A percentile compares a stretch with the other conserved stretches of the same genome.
Conservation (phyloP, 2,329 filamentous ascomycete genomes). For the Alternaria alternata region DNA sequence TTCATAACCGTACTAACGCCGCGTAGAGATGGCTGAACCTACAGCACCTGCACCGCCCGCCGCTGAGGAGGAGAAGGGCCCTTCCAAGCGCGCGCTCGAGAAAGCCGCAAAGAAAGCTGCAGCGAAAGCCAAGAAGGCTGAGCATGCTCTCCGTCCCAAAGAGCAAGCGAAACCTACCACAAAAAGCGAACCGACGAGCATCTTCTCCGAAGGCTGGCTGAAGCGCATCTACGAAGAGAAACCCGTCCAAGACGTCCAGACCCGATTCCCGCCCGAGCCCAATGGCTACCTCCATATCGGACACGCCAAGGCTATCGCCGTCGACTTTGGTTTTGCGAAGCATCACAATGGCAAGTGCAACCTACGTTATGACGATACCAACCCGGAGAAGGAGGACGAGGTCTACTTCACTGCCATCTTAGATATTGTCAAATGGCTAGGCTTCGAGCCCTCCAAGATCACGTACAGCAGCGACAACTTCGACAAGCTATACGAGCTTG, state of each 20-base stretch:
- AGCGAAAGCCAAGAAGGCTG: constrained; percentile 54
- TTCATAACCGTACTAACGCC: background rate
- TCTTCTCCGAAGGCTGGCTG: constrained; percentile 61
- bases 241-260: constrained; percentile 55
- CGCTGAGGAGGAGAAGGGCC: constrained; percentile 46
- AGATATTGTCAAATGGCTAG: constrained; percentile 87
- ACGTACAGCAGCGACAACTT: constrained; percentile 94
- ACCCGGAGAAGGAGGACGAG: constrained; percentile 92
- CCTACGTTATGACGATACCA: constrained; percentile 91
- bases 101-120: constrained; percentile 61
- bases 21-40: constrained; percentile 35
- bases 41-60: constrained; percentile 25
- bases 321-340: constrained; percentile 95
- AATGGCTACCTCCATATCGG: constrained; percentile 95
- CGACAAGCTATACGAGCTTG: constrained; percentile 83
- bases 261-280: constrained; percentile 67
- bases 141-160: constrained; percentile 53
- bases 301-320: constrained; percentile 92
- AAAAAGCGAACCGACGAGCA: constrained; percentile 43
- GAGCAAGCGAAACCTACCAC: constrained; percentile 44
- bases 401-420: constrained; percentile 88
- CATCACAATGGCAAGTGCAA: constrained; percentile 81
- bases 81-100: constrained; percentile 59
- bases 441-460: constrained; percentile 78
- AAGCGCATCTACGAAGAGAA: constrained; percentile 61